Conservation (phyloP, 2,329 filamentous ascomycete species). For the Botrytis cinerea region DNA sequence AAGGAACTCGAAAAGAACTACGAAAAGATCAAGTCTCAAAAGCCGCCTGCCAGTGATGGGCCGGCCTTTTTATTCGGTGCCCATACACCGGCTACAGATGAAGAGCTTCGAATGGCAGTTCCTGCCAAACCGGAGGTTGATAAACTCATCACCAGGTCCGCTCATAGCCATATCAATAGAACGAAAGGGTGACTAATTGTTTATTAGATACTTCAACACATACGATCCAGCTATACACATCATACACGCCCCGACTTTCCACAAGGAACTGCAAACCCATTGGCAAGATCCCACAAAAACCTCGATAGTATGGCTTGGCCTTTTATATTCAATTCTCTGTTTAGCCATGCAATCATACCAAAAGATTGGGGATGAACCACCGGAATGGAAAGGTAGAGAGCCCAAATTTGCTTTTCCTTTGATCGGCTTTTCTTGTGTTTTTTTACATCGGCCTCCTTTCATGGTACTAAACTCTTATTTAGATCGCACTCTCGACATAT, state of each 20-base stretch:
- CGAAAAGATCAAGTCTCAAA: slow-evolving; percentile 71
- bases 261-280: slow-evolving; percentile 64
- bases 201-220: slow-evolving; percentile 79
- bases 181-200: not conserved
- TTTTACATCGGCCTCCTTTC: not conserved
- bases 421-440: not conserved
- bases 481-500: slow-evolving; percentile 55
- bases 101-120: slow-evolving; percentile 76
- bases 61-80: slow-evolving; percentile 80
- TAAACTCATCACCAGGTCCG: slow-evolving; percentile 65
- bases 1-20: slow-evolving; percentile 85
- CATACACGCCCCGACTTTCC: slow-evolving; percentile 82
- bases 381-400: slow-evolving; percentile 63
- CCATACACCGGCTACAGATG: slow-evolving; percentile 65
- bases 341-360: slow-evolving; percentile 78
- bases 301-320: slow-evolving; percentile 74
- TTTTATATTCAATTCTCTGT: slow-evolving; percentile 75
- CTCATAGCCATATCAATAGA: not conserved
- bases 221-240: slow-evolving; percentile 70
- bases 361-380: slow-evolving; percentile 76
- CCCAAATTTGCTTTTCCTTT: not conserved
- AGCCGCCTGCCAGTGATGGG: slow-evolving; percentile 62
- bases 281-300: slow-evolving; percentile 75
- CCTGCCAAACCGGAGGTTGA: slow-evolving; percentile 83
- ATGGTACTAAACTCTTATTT: slow-evolving; percentile 21